Evolutionary conservation across 495 filamentous ascomycete species (phyloP), one percentile per base, ranked within the genome.

Genomic region (Aspergillus haitiensis): DNA sequence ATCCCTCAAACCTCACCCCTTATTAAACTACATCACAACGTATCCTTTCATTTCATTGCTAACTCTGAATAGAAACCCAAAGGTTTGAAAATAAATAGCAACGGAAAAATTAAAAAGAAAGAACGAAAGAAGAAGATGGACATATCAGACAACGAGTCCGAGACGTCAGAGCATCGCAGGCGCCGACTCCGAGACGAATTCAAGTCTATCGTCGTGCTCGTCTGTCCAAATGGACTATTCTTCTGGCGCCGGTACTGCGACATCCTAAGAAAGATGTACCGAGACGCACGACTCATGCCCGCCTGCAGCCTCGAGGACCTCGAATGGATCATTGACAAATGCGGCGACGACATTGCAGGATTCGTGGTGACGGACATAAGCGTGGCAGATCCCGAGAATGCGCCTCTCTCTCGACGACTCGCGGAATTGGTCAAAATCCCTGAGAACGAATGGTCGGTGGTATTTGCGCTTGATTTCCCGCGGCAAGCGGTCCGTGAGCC

Each of bases 391-490:
- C 32, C 52, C 2, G 40, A 58, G 16, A 11, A 59, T 16, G 21
- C 55, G 11, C 35, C 16, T 8, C 42, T 37, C 54, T 58, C 50
- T 32, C 31, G 11, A 36, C 53, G 35, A 7, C 34, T 11, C 42
- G 12, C 33, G 4, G 39, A 32, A 36, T 6, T 31, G 35, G 8
- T n/a, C 48, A 27, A 27, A 37, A 49, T 15, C 44, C 35, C 21
- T 15, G 44, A 39, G 45, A 13, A 33, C 45, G 47, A 64, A 32
- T 60, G 48, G 42, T 42, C 58, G 2, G 9, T 65, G 35, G 3
- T 62, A 15, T 62, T 65, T 9, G 63, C 63, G 0, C 55, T 65
- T 51, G 49, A 58, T 13, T 65, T 65, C 49, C 58, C 63, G 1
- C 6, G 31, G n/a, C 45, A 59, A 8, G 63, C 58, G n/a, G 34